Conservation (phyloP, 2,329 filamentous ascomycete species). For the Apiospora rasikravindrae region DNA sequence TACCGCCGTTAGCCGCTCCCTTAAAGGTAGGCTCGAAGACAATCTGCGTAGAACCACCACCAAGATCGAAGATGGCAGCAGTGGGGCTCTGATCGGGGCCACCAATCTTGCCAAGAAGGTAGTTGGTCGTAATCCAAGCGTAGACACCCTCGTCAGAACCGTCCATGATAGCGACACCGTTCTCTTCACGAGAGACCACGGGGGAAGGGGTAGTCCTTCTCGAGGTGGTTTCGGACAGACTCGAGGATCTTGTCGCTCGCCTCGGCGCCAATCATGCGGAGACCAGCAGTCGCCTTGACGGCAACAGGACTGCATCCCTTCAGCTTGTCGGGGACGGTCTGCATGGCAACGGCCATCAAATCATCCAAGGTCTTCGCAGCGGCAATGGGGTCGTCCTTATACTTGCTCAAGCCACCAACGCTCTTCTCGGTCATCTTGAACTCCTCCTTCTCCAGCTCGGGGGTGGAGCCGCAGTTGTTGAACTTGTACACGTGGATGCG, state of each 20-base stretch:
- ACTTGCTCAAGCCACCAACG: constrained; percentile 84
- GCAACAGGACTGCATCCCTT: constrained; percentile 92
- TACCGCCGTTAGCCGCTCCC: constrained; percentile 71
- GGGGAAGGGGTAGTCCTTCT: constrained; percentile 95
- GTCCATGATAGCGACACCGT: constrained; percentile 96
- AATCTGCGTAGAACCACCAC: constrained; percentile 96
- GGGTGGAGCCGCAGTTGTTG: constrained; percentile 97
- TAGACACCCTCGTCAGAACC: constrained; percentile 97
- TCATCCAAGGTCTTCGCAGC: constrained; percentile 89
- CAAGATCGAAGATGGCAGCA: constrained; percentile 93
- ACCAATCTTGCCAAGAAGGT: constrained; percentile 96
- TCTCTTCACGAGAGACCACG: constrained; percentile 82
- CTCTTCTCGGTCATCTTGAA: constrained; percentile 94
- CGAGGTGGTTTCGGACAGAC: constrained; percentile 81
- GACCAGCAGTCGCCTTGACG: constrained; percentile 96
- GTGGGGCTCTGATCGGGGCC: constrained; percentile 88
- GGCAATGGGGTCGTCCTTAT: constrained; percentile 81
- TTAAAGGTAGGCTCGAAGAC: constrained; percentile 97
- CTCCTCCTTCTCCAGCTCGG: constrained; percentile 88
- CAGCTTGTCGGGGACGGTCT: constrained; percentile 83
- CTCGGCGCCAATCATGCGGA: constrained; percentile 83
- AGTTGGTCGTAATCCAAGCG: constrained; percentile 99
- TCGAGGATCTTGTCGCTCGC: constrained; percentile 84
- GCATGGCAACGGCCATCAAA: constrained; percentile 84
- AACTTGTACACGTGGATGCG: constrained; percentile 99